These are phyloP conservation scores for Chlorencoelia australis DNA, from an alignment of 2,329 filamentous ascomycete species.

Conservation along the genomic window DNA sequence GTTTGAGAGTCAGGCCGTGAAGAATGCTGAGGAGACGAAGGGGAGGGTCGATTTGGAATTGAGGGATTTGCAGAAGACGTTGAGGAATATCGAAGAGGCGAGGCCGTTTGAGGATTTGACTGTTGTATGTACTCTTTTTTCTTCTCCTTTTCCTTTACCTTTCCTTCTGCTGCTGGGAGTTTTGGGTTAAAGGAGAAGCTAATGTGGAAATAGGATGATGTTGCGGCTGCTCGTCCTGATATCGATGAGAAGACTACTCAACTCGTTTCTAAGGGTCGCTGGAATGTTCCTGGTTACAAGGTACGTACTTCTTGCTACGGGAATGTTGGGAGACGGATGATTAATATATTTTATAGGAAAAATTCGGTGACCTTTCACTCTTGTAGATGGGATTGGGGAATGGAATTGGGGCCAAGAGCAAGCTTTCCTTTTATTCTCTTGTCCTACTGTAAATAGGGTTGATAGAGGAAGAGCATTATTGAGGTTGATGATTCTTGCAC, in stretches of 20 bases:
- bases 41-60: conserved; percentile 90
- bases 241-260: conserved; percentile 95
- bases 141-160: not conserved
- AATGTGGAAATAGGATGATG: conserved; percentile 61
- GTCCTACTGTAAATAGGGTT: conserved; percentile 58
- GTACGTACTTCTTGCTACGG: conserved; percentile 40
- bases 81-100: conserved; percentile 95
- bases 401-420: too few species aligned
- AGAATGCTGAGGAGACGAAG: conserved; percentile 97
- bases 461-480: conserved; percentile 14
- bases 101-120: conserved; percentile 95
- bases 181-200: too few species aligned
- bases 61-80: conserved; percentile 83
- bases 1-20: conserved; percentile 92
- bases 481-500: conserved; percentile 11
- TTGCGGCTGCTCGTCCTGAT: conserved; percentile 85
- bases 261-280: conserved; percentile 95
- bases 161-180: not conserved
- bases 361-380: conserved; percentile 93
- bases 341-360: conserved; percentile 65
- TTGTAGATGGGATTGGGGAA: conserved; percentile 61
- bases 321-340: conserved; percentile 16
- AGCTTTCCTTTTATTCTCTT: conserved; percentile 36
- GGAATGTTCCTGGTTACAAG: conserved; percentile 98
- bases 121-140: conserved; percentile 72